A percentile compares a stretch with the other conserved stretches of the same genome.
These are phyloP conservation scores for Geranium incanum DNA, from an alignment of 441 rosid genomes.

Conservation along the genomic window DNA sequence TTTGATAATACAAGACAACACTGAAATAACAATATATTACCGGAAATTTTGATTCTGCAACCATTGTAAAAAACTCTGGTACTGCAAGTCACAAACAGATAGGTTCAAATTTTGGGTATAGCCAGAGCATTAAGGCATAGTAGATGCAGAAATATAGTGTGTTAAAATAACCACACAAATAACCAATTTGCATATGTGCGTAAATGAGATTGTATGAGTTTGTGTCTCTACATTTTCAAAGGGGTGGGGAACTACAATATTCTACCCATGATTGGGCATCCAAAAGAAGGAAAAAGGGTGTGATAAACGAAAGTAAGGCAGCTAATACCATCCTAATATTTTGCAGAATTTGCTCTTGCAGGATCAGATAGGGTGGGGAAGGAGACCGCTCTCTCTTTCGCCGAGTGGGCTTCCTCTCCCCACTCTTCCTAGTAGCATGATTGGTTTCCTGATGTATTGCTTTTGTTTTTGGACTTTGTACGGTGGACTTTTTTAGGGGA, in stretches of 20 bases:
- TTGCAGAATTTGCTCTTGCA: not conserved
- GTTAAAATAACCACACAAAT: not conserved
- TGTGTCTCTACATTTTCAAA: not conserved
- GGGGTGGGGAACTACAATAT: not conserved
- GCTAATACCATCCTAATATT: too few relatives aligned
- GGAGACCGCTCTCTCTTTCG: too few relatives aligned
- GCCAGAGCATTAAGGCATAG: not conserved
- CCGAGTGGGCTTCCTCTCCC: too few relatives aligned
- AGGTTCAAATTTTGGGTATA: not conserved
- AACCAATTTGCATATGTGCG: not conserved
- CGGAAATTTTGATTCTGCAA: conserved; percentile 71
- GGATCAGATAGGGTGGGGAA: not conserved
- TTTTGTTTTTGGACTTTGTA: too few relatives aligned
- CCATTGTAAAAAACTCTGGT: conserved; percentile 50
- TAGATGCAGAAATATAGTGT: not conserved
- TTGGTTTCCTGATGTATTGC: too few relatives aligned
- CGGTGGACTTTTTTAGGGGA: too few relatives aligned
- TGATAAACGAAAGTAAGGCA: not conserved
- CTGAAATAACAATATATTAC: conserved; percentile 34
- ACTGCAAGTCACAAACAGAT: conserved; percentile 56
- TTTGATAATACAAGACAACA: conserved; percentile 14
- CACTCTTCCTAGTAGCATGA: too few relatives aligned
- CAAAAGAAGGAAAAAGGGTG: not conserved
- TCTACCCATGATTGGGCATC: not conserved
- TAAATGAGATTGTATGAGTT: not conserved